Percentiles rank a stretch among this genome's conserved stretches.
Evolutionary conservation across 768 basidiomycete genomes (phyloP).

Genomic region (Psilocybe sp.): DNA sequence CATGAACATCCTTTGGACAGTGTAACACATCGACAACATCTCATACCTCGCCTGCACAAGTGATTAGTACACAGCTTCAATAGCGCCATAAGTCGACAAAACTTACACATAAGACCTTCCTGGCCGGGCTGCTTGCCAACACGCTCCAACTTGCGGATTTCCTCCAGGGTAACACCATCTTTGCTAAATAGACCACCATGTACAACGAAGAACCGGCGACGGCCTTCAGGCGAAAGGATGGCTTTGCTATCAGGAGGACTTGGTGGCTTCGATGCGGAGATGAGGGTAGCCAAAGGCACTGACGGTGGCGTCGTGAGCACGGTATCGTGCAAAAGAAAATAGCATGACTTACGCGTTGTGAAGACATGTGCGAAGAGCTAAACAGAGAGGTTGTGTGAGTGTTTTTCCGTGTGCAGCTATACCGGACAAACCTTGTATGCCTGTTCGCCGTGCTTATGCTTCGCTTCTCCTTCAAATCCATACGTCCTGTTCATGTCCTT

Average conservation of each 20-base stretch:
- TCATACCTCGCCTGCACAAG: conserved; percentile 58
- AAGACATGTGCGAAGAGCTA: conserved; percentile 94
- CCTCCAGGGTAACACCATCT: conserved; percentile 92
- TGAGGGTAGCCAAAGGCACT: conserved; percentile 90
- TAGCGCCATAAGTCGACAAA: conserved; percentile 7
- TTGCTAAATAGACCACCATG: conserved; percentile 97
- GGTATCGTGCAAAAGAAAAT: not conserved
- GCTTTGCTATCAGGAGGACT: conserved; percentile 35
- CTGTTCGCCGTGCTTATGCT: conserved; percentile 95
- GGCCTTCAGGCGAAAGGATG: conserved; percentile 80
- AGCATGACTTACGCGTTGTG: conserved; percentile 63
- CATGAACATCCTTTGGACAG: conserved; percentile 7
- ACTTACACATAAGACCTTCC: conserved; percentile 92
- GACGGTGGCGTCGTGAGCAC: conserved; percentile 2
- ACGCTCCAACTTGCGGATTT: conserved; percentile 84
- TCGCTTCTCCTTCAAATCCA: conserved; percentile 94
- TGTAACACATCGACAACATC: not conserved
- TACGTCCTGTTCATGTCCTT: conserved; percentile 96
- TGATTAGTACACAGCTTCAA: conserved; percentile 7
- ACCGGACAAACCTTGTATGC: conserved; percentile 71
- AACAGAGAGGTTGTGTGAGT: not conserved
- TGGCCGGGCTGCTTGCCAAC: conserved; percentile 90
- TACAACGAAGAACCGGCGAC: conserved; percentile 89
- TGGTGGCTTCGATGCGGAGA: conserved; percentile 69
- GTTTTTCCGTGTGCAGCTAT: conserved; percentile 1